Percentiles rank a stretch among this genome's conserved stretches.
phyloP scores from a whole-genome alignment of 805 yeast genomes.

The Candida ortonii region DNA sequence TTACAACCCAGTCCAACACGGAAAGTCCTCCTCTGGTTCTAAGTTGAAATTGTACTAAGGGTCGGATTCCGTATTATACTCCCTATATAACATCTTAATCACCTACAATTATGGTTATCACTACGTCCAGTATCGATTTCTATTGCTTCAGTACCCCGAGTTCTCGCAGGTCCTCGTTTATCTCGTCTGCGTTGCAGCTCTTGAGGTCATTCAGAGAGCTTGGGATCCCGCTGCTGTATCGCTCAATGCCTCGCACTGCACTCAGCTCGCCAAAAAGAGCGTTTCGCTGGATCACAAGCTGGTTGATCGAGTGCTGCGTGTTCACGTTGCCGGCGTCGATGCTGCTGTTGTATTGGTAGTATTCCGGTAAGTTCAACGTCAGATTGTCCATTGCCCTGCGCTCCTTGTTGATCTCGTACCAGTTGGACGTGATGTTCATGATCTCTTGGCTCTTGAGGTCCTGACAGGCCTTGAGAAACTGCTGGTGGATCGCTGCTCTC shows the following conservation, averaged over 20 bases:
- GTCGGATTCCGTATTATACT: constrained; percentile 4
- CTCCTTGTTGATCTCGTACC: constrained; percentile 92
- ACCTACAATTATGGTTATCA: constrained; percentile 14
- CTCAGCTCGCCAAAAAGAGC: constrained; percentile 68
- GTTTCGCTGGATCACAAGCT: constrained; percentile 64
- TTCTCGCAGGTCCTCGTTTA: constrained; percentile 65
- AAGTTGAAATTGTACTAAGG: constrained; percentile 36
- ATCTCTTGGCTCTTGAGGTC: constrained; percentile 67
- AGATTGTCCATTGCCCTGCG: constrained; percentile 74
- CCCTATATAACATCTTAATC: constrained; percentile 10
- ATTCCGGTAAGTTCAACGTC: constrained; percentile 51
- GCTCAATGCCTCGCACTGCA: constrained; percentile 60
- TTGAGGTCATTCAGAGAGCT: constrained; percentile 68
- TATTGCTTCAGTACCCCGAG: constrained; percentile 45
- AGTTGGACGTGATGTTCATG: constrained; percentile 70
- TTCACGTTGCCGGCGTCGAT: constrained; percentile 26
- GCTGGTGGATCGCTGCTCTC: constrained; percentile 80
- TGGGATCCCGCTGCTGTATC: constrained; percentile 69
- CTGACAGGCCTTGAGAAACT: constrained; percentile 62
- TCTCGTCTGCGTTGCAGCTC: constrained; percentile 67
- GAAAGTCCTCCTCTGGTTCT: constrained; percentile 47
- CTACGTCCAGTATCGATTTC: constrained; percentile 6
- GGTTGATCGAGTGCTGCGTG: constrained; percentile 30
- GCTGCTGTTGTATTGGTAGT: constrained; percentile 31
- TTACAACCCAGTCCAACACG: constrained; percentile 99